phyloP scores from a whole-genome alignment of 1,284 basidiomycete species.

The Heterobasidion irregulare region DNA sequence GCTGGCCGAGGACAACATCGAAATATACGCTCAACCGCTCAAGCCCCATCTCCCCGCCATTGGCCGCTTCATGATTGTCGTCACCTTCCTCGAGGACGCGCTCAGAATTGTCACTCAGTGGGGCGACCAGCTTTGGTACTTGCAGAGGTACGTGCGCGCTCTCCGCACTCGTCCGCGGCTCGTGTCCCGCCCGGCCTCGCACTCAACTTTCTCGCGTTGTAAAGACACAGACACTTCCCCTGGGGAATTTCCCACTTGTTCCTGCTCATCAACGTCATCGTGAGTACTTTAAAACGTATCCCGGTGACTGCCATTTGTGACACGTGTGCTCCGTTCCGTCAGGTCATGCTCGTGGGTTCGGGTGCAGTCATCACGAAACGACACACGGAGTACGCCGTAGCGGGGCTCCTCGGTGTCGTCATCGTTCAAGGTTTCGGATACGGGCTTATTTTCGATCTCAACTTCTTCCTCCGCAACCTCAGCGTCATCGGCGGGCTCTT shows the following conservation, averaged over 20 bases:
- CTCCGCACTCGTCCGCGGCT: background rate
- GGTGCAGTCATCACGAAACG: constrained; percentile 82
- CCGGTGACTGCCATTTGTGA: constrained; percentile 4
- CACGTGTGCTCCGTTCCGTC: constrained; percentile 2
- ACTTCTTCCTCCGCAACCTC: constrained; percentile 86
- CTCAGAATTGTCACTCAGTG: constrained; percentile 92
- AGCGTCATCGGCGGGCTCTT: constrained; percentile 38
- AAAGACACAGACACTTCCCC: constrained; percentile 87
- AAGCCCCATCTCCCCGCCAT: constrained; percentile 93
- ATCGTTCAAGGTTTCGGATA: constrained; percentile 75
- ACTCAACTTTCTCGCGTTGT: constrained; percentile 1
- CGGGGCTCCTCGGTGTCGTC: constrained; percentile 86
- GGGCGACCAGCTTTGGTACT: constrained; percentile 95
- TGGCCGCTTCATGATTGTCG: constrained; percentile 95
- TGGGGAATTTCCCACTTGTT: constrained; percentile 94
- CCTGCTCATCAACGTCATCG: constrained; percentile 86
- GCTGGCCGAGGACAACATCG: constrained; percentile 88
- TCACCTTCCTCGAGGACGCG: constrained; percentile 97
- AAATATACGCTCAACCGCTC: constrained; percentile 89
- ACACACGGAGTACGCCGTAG: constrained; percentile 84
- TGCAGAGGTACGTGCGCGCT: constrained; percentile 69
- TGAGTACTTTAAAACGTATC: constrained; percentile 36
- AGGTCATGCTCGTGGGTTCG: constrained; percentile 92
- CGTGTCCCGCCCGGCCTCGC: constrained; percentile 8
- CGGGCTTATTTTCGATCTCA: constrained; percentile 69